Evolutionary conservation across 2,329 filamentous ascomycete genomes (phyloP).

Genomic region (Trichothecium roseum): DNA sequence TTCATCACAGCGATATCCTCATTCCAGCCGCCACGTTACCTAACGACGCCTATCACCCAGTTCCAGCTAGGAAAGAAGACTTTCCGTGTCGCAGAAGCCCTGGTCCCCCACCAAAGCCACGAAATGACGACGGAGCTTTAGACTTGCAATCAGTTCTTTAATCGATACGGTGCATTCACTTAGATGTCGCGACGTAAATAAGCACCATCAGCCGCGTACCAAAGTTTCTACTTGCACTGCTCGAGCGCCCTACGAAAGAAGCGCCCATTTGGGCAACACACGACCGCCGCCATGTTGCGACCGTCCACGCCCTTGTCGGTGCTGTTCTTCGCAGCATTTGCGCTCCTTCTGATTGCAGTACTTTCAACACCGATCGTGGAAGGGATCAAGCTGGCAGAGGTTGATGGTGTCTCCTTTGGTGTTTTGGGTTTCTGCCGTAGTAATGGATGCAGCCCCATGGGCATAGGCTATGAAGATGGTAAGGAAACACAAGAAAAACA

Average conservation of each 20-base stretch:
- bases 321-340: constrained; percentile 77
- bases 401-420: constrained; percentile 69
- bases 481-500: no score
- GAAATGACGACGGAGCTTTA: constrained; percentile 1
- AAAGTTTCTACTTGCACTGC: not conserved
- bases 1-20: no score
- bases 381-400: constrained; percentile 72
- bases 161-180: not conserved
- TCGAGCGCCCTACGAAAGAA: not conserved
- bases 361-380: constrained; percentile 87
- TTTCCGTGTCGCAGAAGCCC: not conserved
- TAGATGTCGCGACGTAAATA: not conserved
- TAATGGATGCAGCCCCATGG: constrained; percentile 56
- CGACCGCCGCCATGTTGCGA: constrained; percentile 54
- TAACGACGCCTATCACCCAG: no score
- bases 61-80: not conserved
- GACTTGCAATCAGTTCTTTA: not conserved
- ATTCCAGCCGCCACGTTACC: no score
- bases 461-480: constrained; percentile 83
- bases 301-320: constrained; percentile 86
- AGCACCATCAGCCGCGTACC: constrained; percentile 1
- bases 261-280: not conserved
- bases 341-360: constrained; percentile 72
- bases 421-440: constrained; percentile 82
- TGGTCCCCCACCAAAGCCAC: not conserved